Evolutionary conservation across 805 yeast species (phyloP).

Genomic region (Aciculoconidium aculeatum): DNA sequence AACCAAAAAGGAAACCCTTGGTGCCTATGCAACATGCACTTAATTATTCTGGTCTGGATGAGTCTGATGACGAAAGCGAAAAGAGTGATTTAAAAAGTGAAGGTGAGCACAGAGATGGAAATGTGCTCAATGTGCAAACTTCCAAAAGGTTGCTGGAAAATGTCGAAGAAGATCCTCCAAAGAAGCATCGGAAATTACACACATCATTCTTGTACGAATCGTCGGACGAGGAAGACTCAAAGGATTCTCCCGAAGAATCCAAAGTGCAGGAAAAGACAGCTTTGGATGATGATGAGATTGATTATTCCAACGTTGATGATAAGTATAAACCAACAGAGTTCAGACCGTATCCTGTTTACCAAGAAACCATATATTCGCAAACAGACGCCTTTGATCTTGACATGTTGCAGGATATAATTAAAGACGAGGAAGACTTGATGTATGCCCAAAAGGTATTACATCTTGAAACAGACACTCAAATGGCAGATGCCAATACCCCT

Average conservation of each 20-base stretch:
- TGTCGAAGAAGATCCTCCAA: slow-evolving; percentile 11
- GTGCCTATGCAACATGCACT: slow-evolving; percentile 53
- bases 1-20: slow-evolving; percentile 26
- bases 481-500: slow-evolving; percentile 28
- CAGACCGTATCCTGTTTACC: slow-evolving; percentile 52
- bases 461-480: slow-evolving; percentile 9
- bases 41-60: slow-evolving; percentile 34
- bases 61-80: slow-evolving; percentile 29
- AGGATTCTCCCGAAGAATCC: slow-evolving; percentile 18
- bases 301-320: slow-evolving; percentile 23
- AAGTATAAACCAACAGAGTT: slow-evolving; percentile 48
- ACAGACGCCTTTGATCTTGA: slow-evolving; percentile 35
- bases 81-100: too few species aligned
- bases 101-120: slow-evolving; percentile 13
- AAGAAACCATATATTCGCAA: slow-evolving; percentile 29
- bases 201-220: slow-evolving; percentile 31
- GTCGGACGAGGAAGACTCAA: slow-evolving; percentile 27
- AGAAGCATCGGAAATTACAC: slow-evolving; percentile 21
- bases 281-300: slow-evolving; percentile 15
- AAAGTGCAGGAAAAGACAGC: slow-evolving; percentile 16
- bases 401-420: slow-evolving; percentile 47
- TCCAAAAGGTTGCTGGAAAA: slow-evolving; percentile 28
- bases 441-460: slow-evolving; percentile 44
- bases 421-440: slow-evolving; percentile 69
- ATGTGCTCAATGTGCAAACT: slow-evolving; percentile 33